phyloP scores from a whole-genome alignment of 768 basidiomycete genomes.

The Lyophyllum semitale region DNA sequence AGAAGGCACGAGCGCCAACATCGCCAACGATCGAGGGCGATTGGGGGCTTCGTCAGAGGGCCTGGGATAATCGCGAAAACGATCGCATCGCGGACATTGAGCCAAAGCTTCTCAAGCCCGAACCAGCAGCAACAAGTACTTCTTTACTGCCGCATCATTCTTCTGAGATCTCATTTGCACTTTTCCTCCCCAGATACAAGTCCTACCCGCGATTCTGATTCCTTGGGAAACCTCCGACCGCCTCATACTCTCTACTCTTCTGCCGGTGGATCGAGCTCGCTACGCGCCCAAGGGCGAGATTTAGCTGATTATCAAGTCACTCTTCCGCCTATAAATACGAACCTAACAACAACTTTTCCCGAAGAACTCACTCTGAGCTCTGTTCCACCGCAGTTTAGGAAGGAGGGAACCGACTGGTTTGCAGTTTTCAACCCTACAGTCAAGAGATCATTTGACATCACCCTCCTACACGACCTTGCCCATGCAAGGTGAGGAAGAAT shows the following conservation, averaged over 20 bases:
- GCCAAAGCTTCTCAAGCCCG: constrained; percentile 14
- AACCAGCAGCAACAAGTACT: constrained; percentile 8
- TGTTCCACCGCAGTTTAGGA: constrained; percentile 57
- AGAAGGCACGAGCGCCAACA: constrained; percentile 18
- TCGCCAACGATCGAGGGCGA: constrained; percentile 20
- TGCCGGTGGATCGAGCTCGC: constrained; percentile 27
- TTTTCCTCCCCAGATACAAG: constrained; percentile 26
- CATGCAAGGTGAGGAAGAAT: constrained; percentile 72
- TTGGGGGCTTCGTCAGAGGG: constrained; percentile 13
- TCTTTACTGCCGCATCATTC: background rate
- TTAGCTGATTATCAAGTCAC: constrained; percentile 17
- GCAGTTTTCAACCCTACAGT: constrained; percentile 83
- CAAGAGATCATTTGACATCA: constrained; percentile 77
- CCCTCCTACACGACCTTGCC: constrained; percentile 76
- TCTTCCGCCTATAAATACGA: constrained; percentile 19
- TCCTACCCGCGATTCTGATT: constrained; percentile 29
- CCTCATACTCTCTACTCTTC: constrained; percentile 26
- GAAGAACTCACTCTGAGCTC: constrained; percentile 42
- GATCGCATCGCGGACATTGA: constrained; percentile 38
- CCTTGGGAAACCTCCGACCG: constrained; percentile 33
- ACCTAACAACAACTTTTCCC: constrained; percentile 33
- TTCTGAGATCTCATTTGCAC: background rate
- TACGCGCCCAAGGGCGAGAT: constrained; percentile 11
- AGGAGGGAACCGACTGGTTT: constrained; percentile 86
- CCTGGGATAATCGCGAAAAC: constrained; percentile 16